Conservation (phyloP, 2,329 filamentous ascomycete genomes). For the Paecilomyces dactylethromorphus region DNA sequence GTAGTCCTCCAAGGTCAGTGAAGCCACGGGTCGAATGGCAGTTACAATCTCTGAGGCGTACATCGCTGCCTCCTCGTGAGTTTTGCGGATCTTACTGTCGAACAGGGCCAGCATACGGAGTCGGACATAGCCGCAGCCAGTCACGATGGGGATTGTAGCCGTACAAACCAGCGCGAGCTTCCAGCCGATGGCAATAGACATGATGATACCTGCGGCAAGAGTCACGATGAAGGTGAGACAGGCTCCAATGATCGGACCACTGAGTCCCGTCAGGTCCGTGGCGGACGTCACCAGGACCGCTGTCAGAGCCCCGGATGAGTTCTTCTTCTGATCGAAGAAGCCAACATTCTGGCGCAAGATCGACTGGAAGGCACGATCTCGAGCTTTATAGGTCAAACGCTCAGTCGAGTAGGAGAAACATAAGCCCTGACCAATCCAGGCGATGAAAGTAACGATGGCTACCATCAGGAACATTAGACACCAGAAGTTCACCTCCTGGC, state of each 20-base stretch:
- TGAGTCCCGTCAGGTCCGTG: constrained; percentile 64
- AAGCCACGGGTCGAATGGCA: constrained; percentile 45
- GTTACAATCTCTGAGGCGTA: constrained; percentile 46
- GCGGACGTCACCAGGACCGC: too few relatives aligned
- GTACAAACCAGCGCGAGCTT: constrained; percentile 60
- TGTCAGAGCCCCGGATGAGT: too few relatives aligned
- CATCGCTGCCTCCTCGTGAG: constrained; percentile 43
- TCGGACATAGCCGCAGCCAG: constrained; percentile 36
- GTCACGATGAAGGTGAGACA: constrained; percentile 68
- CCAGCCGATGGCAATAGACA: constrained; percentile 68
- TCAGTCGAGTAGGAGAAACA: too few relatives aligned
- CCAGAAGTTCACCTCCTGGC: too few relatives aligned
- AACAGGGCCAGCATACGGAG: constrained; percentile 44
- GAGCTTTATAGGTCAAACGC: too few relatives aligned
- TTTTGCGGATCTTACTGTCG: constrained; percentile 37
- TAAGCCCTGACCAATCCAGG: too few relatives aligned
- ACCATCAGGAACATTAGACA: too few relatives aligned
- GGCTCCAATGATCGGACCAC: constrained; percentile 77
- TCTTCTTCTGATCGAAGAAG: too few relatives aligned
- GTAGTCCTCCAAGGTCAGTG: constrained; percentile 41
- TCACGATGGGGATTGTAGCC: constrained; percentile 34
- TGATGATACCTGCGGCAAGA: constrained; percentile 59
- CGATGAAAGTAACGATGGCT: too few relatives aligned
- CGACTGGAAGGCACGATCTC: too few relatives aligned
- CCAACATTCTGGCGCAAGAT: too few relatives aligned